phyloP scores from a whole-genome alignment of 371 early-diverging fungal genomes.

The Circinella umbellata region DNA sequence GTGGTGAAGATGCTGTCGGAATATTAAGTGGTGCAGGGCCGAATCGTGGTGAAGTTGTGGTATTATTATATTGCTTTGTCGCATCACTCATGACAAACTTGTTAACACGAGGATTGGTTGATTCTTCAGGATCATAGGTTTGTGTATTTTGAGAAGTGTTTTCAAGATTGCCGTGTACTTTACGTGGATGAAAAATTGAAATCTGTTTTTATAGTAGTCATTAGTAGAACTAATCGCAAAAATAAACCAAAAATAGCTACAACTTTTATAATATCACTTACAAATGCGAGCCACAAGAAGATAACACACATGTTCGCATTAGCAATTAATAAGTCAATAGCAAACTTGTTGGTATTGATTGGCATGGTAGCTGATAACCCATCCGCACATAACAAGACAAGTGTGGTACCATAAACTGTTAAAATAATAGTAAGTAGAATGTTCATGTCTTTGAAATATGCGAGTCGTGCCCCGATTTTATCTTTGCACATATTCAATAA shows the following conservation, averaged over 20 bases:
- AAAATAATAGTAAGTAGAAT: conserved; percentile 36
- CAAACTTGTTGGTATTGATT: conserved; percentile 38
- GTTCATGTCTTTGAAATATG: conserved; percentile 58
- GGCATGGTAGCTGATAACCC: conserved; percentile 30
- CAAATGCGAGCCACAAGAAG: conserved; percentile 44
- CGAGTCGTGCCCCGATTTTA: conserved; percentile 25
- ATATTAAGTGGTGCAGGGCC: not conserved
- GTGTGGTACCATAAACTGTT: conserved; percentile 29
- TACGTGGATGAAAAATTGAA: conserved; percentile 47
- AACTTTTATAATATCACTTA: conserved; percentile 22
- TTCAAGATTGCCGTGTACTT: conserved; percentile 1
- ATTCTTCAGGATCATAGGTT: not conserved
- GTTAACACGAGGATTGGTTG: conserved; percentile 6
- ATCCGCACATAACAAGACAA: conserved; percentile 47
- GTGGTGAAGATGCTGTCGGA: not conserved
- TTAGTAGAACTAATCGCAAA: too few relatives aligned
- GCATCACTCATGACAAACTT: conserved; percentile 16
- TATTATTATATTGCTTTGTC: conserved; percentile 19
- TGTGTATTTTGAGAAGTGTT: conserved; percentile 4
- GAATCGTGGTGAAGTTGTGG: not conserved
- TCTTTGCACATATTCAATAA: conserved; percentile 18
- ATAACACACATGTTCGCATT: conserved; percentile 36
- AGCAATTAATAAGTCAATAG: conserved; percentile 38
- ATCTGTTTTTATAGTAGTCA: conserved; percentile 28
- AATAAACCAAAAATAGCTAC: too few relatives aligned